Conservation (phyloP, 2,329 filamentous ascomycete genomes). For the Ceratocystis colombiana region DNA sequence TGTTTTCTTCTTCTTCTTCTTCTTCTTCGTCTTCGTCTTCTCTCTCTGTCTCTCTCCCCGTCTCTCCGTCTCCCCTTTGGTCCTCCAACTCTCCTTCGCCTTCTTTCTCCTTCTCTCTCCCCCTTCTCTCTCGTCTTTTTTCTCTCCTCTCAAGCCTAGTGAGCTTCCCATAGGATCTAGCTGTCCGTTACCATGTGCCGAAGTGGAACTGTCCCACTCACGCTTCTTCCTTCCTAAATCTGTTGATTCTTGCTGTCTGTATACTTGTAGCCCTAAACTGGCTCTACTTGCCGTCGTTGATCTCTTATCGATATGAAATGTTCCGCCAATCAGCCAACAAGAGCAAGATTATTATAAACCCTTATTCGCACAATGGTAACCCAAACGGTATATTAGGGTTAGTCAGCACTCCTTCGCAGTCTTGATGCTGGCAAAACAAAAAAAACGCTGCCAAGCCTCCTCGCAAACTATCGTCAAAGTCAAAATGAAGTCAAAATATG, state of each 20-base stretch:
- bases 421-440: background rate
- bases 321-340: too few species aligned
- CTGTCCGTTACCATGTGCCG: background rate
- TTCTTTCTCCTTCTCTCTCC: background rate
- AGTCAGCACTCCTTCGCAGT: background rate
- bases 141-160: background rate
- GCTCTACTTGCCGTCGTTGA: background rate
- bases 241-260: background rate
- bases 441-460: background rate
- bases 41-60: background rate
- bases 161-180: background rate
- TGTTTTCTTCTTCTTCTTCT: too few species aligned
- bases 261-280: background rate
- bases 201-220: background rate
- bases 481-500: conserved; percentile 10
- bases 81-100: background rate
- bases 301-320: background rate
- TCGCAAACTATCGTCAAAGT: background rate
- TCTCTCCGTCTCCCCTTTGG: background rate
- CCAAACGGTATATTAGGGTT: background rate
- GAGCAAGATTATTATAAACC: background rate
- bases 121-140: background rate
- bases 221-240: background rate
- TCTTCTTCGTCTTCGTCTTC: too few species aligned
- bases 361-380: background rate